A percentile compares a stretch with the other conserved stretches of the same genome.
Conservation (phyloP, 2,329 filamentous ascomycete species). For the Exophiala xenobiotica region DNA sequence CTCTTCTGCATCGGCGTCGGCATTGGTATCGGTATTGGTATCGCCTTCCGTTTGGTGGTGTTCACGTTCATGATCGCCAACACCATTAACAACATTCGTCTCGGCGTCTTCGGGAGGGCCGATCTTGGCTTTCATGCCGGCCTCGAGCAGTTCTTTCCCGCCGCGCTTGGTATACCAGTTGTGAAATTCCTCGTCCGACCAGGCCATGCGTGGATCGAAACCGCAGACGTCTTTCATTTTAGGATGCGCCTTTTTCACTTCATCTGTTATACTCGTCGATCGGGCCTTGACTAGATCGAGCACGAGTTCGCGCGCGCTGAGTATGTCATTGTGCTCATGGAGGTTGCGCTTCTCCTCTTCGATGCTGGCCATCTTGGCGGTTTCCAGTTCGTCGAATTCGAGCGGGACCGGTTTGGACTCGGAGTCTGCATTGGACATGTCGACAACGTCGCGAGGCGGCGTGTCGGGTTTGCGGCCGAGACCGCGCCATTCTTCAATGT, state of each 20-base stretch:
- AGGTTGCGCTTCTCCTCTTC: constrained; percentile 36
- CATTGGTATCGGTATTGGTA: constrained; percentile 30
- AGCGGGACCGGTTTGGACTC: constrained; percentile 28
- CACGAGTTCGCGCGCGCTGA: constrained; percentile 44
- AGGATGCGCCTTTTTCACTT: constrained; percentile 45
- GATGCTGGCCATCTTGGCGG: constrained; percentile 41
- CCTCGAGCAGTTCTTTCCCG: constrained; percentile 36
- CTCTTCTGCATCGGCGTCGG: constrained; percentile 35
- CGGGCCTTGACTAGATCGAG: constrained; percentile 44
- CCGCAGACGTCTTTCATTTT: constrained; percentile 51
- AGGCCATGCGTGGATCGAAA: constrained; percentile 47
- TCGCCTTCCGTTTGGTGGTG: too few species aligned
- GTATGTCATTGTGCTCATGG: constrained; percentile 41
- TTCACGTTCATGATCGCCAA: constrained; percentile 32
- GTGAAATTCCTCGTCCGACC: constrained; percentile 50
- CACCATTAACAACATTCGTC: constrained; percentile 32
- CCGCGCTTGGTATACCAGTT: constrained; percentile 43
- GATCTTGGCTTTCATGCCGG: constrained; percentile 22
- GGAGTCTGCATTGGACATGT: constrained; percentile 25
- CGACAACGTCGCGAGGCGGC: constrained; percentile 28
- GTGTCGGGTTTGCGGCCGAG: constrained; percentile 31
- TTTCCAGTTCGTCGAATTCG: constrained; percentile 35
- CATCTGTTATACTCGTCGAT: constrained; percentile 44
- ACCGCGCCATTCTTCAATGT: constrained; percentile 22
- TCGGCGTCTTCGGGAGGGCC: constrained; percentile 41